phyloP scores from a whole-genome alignment of 2,329 filamentous ascomycete genomes.

The Cladosporium sp. region DNA sequence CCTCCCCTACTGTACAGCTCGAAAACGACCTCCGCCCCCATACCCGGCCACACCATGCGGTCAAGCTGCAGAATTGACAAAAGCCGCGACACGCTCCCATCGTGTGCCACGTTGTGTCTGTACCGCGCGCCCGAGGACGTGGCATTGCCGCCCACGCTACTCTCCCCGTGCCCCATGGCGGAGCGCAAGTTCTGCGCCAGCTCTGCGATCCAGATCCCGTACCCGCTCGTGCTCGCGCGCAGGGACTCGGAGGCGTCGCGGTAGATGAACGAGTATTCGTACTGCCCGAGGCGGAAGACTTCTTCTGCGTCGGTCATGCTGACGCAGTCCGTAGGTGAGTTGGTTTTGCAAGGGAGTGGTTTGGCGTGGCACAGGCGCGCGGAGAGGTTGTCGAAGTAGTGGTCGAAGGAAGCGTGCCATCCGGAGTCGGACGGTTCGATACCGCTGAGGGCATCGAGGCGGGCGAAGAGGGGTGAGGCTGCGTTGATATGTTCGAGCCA shows the following conservation, averaged over 20 bases:
- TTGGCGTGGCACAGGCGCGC: slow-evolving; percentile 72
- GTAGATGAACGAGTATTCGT: slow-evolving; percentile 77
- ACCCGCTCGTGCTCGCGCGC: slow-evolving; percentile 56
- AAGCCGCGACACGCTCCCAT: slow-evolving; percentile 65
- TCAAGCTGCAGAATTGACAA: slow-evolving; percentile 69
- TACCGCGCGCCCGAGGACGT: slow-evolving; percentile 46
- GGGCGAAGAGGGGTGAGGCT: slow-evolving; percentile 51
- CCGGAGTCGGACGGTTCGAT: slow-evolving; percentile 52
- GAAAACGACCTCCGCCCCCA: slow-evolving; percentile 75
- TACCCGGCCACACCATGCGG: slow-evolving; percentile 78
- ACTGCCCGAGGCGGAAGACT: slow-evolving; percentile 73
- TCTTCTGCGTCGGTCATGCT: slow-evolving; percentile 59
- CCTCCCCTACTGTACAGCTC: slow-evolving; percentile 58
- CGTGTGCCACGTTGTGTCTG: slow-evolving; percentile 75
- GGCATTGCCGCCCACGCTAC: slow-evolving; percentile 15
- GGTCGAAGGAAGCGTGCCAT: slow-evolving; percentile 71
- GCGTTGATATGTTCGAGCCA: slow-evolving; percentile 64
- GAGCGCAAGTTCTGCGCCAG: slow-evolving; percentile 60
- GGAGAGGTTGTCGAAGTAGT: slow-evolving; percentile 82
- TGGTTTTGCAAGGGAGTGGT: slow-evolving; percentile 63
- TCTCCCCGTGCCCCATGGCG: slow-evolving; percentile 39
- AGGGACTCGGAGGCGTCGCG: slow-evolving; percentile 63
- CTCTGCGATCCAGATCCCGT: slow-evolving; percentile 72
- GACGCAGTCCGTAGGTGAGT: slow-evolving; percentile 54
- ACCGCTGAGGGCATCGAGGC: slow-evolving; percentile 65